Percentiles rank a stretch among this genome's conserved stretches.
These are phyloP conservation scores for Elongisporangium undulatum DNA, from an alignment of 352 stramenopile species.

Conservation along the genomic window DNA sequence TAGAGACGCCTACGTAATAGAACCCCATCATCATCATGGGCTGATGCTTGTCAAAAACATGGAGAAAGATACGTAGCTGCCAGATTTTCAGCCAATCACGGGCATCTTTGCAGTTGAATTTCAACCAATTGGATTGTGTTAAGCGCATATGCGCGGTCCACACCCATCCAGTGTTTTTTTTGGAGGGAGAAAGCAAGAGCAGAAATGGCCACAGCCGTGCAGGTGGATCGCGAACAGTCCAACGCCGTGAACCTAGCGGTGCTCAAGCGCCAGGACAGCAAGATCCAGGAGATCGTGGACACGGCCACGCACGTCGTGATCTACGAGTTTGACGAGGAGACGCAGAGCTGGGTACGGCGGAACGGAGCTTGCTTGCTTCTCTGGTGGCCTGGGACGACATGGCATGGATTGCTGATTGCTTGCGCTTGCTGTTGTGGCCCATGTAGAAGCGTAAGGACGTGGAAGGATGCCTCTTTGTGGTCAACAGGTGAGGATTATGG, in stretches of 20 bases:
- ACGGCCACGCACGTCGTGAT: constrained; percentile 84
- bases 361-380: background rate
- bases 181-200: background rate
- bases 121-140: background rate
- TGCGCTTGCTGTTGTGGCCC: constrained; percentile 3
- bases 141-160: background rate
- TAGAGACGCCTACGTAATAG: background rate
- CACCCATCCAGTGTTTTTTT: background rate
- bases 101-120: background rate
- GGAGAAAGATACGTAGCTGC: background rate
- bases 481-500: constrained; percentile 48
- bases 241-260: constrained; percentile 87
- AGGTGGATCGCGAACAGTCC: constrained; percentile 76
- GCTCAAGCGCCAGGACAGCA: constrained; percentile 75
- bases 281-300: constrained; percentile 82
- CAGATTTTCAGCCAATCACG: background rate
- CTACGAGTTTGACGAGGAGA: constrained; percentile 84
- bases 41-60: background rate
- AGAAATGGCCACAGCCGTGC: constrained; percentile 38
- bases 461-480: constrained; percentile 80
- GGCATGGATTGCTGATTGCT: background rate
- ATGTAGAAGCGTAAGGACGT: constrained; percentile 87
- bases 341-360: constrained; percentile 73
- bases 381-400: background rate
- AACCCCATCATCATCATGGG: background rate